These are phyloP conservation scores for Saccharomyces hybrid DNA, from an alignment of 1,139 yeast species.

Conservation along the genomic window DNA sequence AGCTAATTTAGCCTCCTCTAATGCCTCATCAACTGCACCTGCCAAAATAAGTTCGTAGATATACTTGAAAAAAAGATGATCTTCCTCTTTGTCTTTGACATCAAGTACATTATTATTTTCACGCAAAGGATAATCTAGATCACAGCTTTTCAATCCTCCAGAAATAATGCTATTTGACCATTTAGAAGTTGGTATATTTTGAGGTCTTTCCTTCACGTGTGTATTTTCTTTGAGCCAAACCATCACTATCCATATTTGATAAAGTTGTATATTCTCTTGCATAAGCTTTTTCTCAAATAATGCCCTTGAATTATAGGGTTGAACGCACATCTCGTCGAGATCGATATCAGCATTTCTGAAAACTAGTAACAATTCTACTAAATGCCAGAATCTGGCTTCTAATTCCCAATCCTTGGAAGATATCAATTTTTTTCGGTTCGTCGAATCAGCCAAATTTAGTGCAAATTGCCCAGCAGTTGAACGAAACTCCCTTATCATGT, in stretches of 20 bases:
- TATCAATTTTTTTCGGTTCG: conserved; percentile 13
- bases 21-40: conserved; percentile 54
- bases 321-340: conserved; percentile 14
- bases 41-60: conserved; percentile 58
- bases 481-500: conserved; percentile 45
- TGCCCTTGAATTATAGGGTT: conserved; percentile 42
- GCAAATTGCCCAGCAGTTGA: conserved; percentile 44
- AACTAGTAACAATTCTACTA: conserved; percentile 49
- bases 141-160: conserved; percentile 31
- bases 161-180: conserved; percentile 40
- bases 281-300: conserved; percentile 48
- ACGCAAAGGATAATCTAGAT: conserved; percentile 33
- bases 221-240: conserved; percentile 55
- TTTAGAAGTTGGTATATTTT: conserved; percentile 30
- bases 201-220: conserved; percentile 31
- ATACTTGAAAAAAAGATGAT: conserved; percentile 42
- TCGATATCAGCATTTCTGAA: conserved; percentile 38
- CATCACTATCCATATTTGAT: conserved; percentile 49
- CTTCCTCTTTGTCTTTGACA: conserved; percentile 29
- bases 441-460: conserved; percentile 26
- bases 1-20: conserved; percentile 55
- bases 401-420: conserved; percentile 46
- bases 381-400: conserved; percentile 76
- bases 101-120: conserved; percentile 19
- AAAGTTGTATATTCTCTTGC: conserved; percentile 38